phyloP scores from a whole-genome alignment of 2,329 filamentous ascomycete genomes.

The Sporothrix luriei region DNA sequence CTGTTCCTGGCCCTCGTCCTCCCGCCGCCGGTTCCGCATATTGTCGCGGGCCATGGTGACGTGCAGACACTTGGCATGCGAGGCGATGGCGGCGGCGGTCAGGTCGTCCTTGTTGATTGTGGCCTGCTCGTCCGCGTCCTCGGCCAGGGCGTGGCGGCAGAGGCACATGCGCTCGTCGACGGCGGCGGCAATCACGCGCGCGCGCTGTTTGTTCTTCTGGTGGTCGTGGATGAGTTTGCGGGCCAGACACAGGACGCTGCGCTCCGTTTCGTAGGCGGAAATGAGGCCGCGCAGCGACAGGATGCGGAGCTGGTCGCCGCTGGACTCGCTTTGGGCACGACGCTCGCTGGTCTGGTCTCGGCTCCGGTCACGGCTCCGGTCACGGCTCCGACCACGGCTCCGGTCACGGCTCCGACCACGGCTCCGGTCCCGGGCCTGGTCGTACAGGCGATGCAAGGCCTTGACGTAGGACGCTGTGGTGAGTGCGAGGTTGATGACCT shows the following conservation, averaged over 20 bases:
- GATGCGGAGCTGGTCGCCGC: no score
- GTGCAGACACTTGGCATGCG: conserved; percentile 18
- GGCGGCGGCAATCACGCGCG: background rate
- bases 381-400: no score
- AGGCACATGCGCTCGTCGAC: conserved; percentile 3
- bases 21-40: background rate
- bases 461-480: background rate
- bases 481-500: background rate
- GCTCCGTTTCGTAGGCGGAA: background rate
- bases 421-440: background rate
- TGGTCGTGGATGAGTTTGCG: background rate
- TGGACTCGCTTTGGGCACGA: no score
- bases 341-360: no score
- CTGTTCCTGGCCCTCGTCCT: background rate
- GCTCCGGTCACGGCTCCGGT: no score
- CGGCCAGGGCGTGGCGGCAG: background rate
- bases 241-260: background rate
- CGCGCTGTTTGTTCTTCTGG: background rate
- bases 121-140: background rate
- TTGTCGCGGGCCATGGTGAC: background rate
- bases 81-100: background rate
- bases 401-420: background rate
- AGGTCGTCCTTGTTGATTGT: conserved; percentile 11
- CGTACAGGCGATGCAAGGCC: background rate
- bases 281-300: background rate